These are phyloP conservation scores for Coemansia sp. DNA, from an alignment of 192 early-diverging fungal genomes.

Conservation along the genomic window DNA sequence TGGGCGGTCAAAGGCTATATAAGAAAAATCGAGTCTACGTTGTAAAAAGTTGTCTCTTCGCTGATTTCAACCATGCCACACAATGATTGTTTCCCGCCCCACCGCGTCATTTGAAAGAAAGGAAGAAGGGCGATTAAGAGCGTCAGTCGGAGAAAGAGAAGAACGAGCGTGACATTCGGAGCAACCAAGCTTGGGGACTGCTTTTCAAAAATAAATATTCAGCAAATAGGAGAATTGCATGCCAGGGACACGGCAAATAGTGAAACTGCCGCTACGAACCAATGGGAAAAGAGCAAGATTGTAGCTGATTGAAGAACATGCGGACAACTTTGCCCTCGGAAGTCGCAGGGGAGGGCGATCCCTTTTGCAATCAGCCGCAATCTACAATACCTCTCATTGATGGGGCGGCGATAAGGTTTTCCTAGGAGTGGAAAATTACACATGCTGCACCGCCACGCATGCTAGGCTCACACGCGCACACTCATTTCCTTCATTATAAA, in stretches of 20 bases:
- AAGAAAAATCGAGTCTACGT: neutral
- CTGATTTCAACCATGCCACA: neutral
- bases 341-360: neutral
- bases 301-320: neutral
- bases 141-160: neutral
- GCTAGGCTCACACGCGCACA: neutral
- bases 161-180: neutral
- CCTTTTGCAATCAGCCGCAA: neutral
- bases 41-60: neutral
- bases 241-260: neutral
- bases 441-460: neutral
- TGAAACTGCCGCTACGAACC: neutral
- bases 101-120: neutral
- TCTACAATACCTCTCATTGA: neutral
- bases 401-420: neutral
- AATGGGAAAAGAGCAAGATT: neutral
- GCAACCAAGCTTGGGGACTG: neutral
- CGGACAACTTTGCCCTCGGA: neutral
- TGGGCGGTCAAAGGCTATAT: neutral
- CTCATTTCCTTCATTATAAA: neutral
- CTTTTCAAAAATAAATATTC: neutral
- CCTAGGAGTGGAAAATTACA: neutral
- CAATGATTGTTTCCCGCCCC: neutral
- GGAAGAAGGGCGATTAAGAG: neutral
- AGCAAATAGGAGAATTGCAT: conserved; percentile 6